Evolutionary conservation across 257 asterid genomes (phyloP), one percentile per base, ranked within the genome.

Genomic region (Buddleja alternifolia): DNA sequence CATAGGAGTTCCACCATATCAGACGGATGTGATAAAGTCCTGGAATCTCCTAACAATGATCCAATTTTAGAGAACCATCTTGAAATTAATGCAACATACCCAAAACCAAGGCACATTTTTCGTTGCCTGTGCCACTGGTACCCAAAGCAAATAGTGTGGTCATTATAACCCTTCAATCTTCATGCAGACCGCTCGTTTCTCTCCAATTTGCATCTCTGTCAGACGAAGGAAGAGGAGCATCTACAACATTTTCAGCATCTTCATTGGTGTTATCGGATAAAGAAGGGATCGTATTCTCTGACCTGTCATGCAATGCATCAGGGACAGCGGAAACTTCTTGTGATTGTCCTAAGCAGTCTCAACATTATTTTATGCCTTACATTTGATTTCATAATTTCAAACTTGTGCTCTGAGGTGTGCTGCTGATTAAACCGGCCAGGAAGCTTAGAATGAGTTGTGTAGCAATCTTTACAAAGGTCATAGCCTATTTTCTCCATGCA

Each of bases 351-450:
- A 8, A 68, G 53, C 53, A 84, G 19, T 69, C 81, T 76, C 24
- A 73, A 25, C 82, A 79, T 67, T 14, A 70, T 48, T 37, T 80
- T 66, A 50, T 56, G 73, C 41, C 73, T 54, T 14, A 37, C 25
- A 55, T 17, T 55, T 12, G 71, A 81, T 59, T 69, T 74, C 73
- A 47, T 4, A 32, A 70, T 50, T 76, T 86, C 86, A 72, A 83
- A 83, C 57, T 53, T 55, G 74, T 86, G 93, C 24, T 83, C 84
- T 17, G 89, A 76, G 6, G 89, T 82, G 75, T 86, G 93, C 62
- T 82, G 85, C 75, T 84, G 93, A 59, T 80, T 86, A 56, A 84
- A 86, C 29, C 93, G 77, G 16, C 90, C 90, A 7, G 88, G 86
- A 59, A 80, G 84, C 72, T 78, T 80, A 17, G 85, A 70, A 61